Conservation (phyloP, 177 flowering plant genomes). For the Telopea speciosissima region DNA sequence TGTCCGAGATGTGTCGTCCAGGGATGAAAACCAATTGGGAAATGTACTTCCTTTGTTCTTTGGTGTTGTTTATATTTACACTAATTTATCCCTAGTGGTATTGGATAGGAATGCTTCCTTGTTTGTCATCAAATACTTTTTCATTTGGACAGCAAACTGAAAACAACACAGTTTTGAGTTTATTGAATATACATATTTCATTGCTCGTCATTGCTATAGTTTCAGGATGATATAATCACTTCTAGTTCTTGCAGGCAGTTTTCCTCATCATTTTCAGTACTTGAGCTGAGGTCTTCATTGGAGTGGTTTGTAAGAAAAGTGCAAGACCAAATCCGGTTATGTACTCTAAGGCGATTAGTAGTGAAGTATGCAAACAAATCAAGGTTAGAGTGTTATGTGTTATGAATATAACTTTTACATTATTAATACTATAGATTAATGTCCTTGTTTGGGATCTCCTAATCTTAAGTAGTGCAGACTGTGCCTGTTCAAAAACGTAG, state of each 20-base stretch:
- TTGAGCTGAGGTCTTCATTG: conserved; percentile 42
- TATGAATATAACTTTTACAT: not conserved
- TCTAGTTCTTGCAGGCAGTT: conserved; percentile 26
- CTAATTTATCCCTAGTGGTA: too few species aligned
- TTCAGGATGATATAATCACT: conserved; percentile 3
- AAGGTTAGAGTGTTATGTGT: conserved; percentile 34
- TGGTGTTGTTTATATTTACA: too few species aligned
- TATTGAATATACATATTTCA: not conserved
- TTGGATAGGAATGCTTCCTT: too few species aligned
- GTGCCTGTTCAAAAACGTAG: not conserved
- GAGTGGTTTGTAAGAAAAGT: conserved; percentile 65
- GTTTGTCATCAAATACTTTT: too few species aligned
- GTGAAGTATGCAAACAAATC: conserved; percentile 52
- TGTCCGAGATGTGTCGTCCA: too few species aligned
- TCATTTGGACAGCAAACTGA: too few species aligned
- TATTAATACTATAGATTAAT: not conserved
- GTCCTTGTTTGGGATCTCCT: not conserved
- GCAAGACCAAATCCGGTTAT: conserved; percentile 52
- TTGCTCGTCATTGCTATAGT: not conserved
- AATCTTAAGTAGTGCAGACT: not conserved
- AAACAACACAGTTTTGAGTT: not conserved
- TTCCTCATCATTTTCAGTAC: conserved; percentile 17
- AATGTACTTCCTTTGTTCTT: too few species aligned
- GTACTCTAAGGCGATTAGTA: conserved; percentile 46
- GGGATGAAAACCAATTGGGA: too few species aligned